Evolutionary conservation across 2,329 filamentous ascomycete species (phyloP).

Genomic region (Cercospora canescens): DNA sequence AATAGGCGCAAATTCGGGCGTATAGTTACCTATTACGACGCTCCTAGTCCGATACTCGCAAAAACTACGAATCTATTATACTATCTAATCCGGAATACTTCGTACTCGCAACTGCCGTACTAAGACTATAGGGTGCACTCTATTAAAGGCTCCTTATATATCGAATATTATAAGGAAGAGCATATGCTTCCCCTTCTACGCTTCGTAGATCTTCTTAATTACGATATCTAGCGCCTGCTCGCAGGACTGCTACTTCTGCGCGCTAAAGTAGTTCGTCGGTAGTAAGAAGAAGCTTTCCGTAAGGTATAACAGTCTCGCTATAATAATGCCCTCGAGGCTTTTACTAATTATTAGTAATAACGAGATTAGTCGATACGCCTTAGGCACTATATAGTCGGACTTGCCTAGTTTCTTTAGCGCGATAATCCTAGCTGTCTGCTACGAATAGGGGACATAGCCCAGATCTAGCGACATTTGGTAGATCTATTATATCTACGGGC

Average conservation of each 20-base stretch:
- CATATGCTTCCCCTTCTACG: neutral
- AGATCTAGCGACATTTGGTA: neutral
- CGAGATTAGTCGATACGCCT: slow-evolving; percentile 32
- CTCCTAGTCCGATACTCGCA: neutral
- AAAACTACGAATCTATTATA: neutral
- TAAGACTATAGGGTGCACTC: neutral
- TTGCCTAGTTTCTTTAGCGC: neutral
- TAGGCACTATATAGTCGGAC: slow-evolving; percentile 29
- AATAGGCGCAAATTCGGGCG: neutral
- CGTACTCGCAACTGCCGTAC: neutral
- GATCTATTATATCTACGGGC: neutral
- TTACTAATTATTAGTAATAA: slow-evolving; percentile 36
- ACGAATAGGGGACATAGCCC: neutral
- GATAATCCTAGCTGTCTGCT: neutral
- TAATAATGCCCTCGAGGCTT: slow-evolving; percentile 32
- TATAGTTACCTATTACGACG: neutral
- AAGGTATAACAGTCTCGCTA: slow-evolving; percentile 21
- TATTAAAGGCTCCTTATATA: slow-evolving; percentile 1
- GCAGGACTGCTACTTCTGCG: slow-evolving; percentile 27
- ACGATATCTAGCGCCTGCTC: slow-evolving; percentile 34
- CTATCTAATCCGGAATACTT: neutral
- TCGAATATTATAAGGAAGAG: neutral
- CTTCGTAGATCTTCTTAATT: slow-evolving; percentile 17
- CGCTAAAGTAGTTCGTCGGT: slow-evolving; percentile 31
- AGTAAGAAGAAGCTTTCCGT: slow-evolving; percentile 26